Percentiles rank a stretch among this genome's conserved stretches.
Evolutionary conservation across 306 rosid genomes (phyloP).

Genomic region (Vicia faba): DNA sequence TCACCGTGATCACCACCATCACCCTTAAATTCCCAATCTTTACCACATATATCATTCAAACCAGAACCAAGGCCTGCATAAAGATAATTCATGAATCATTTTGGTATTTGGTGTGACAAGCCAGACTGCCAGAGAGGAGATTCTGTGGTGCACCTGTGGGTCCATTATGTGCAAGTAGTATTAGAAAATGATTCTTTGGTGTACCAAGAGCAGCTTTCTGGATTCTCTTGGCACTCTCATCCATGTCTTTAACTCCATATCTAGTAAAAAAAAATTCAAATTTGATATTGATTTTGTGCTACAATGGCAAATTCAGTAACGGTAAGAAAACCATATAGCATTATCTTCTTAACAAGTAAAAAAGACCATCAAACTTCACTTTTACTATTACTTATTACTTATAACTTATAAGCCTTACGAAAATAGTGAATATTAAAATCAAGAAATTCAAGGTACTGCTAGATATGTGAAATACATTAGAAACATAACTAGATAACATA

Average conservation of each 20-base stretch:
- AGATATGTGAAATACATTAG: constrained; percentile 24
- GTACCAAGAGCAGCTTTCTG: constrained; percentile 62
- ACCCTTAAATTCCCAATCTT: constrained; percentile 66
- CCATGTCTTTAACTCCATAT: constrained; percentile 60
- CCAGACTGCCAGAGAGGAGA: constrained; percentile 6
- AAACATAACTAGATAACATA: constrained; percentile 15
- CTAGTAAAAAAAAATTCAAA: constrained; percentile 40
- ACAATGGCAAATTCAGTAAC: constrained; percentile 19
- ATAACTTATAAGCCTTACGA: constrained; percentile 23
- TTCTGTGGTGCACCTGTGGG: constrained; percentile 60
- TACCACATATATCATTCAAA: constrained; percentile 87
- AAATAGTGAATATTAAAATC: constrained; percentile 13
- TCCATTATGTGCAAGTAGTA: constrained; percentile 89
- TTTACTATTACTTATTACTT: constrained; percentile 7
- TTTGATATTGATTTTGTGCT: constrained; percentile 29
- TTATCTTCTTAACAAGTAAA: constrained; percentile 27
- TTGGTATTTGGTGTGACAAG: constrained; percentile 27
- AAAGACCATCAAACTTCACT: constrained; percentile 32
- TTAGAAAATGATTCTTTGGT: constrained; percentile 62
- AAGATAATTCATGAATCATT: constrained; percentile 33
- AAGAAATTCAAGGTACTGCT: constrained; percentile 3
- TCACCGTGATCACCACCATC: constrained; percentile 84
- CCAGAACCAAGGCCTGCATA: constrained; percentile 83
- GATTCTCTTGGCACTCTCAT: constrained; percentile 73
- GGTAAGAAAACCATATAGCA: constrained; percentile 29